Evolutionary conservation across 257 asterid species (phyloP).

Genomic region (Solanum clarkiae): DNA sequence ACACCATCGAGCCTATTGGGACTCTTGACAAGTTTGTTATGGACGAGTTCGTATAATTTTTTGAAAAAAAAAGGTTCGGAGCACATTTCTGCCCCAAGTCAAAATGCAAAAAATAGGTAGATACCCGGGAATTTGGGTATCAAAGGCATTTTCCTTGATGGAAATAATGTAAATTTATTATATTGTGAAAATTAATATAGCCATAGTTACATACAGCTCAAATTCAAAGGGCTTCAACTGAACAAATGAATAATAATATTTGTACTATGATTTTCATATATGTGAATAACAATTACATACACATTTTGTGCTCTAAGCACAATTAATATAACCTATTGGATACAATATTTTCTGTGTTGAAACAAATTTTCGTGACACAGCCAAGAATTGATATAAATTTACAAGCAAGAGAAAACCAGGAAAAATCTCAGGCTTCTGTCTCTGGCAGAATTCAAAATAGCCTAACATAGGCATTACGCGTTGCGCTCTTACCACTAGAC

Average conservation of each 20-base stretch:
- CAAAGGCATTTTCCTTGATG: too few relatives aligned
- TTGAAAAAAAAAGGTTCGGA: too few relatives aligned
- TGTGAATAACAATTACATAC: not conserved
- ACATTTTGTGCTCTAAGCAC: not conserved
- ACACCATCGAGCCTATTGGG: too few relatives aligned
- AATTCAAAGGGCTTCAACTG: not conserved
- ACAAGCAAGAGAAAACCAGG: not conserved
- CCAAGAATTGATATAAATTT: not conserved
- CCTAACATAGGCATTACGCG: not conserved
- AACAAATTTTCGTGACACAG: not conserved
- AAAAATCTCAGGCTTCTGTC: not conserved
- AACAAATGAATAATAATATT: not conserved
- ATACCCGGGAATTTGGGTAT: too few relatives aligned
- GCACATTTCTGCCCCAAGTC: too few relatives aligned
- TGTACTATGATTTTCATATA: not conserved
- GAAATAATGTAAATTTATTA: too few relatives aligned
- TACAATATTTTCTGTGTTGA: not conserved
- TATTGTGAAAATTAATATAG: not conserved
- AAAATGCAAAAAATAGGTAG: too few relatives aligned
- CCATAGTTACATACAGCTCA: not conserved
- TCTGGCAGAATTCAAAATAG: not conserved
- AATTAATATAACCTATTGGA: not conserved
- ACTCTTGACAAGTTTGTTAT: too few relatives aligned
- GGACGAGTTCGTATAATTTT: too few relatives aligned
- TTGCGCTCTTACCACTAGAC: not conserved